Base-by-base conservation (phyloP, 202 grass and related monocot species). In the Zoysia matrella region DNA sequence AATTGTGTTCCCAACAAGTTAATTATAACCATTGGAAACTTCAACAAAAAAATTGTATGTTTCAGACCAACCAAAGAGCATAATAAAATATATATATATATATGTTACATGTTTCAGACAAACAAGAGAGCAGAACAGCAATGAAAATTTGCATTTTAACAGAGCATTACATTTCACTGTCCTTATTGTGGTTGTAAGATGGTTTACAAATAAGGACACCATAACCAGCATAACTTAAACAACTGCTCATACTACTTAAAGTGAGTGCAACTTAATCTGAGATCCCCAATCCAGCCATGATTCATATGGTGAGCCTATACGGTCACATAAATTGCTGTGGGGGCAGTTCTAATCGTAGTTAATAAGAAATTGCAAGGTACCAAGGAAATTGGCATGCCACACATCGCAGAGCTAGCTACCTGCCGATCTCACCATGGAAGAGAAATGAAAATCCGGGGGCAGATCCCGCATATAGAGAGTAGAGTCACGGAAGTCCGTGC, bases 1-100 rank as follows among this genome's bases (percentile, higher is more conserved):
- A 85, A 89, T 60, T 82, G 82, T 16, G 63, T 54, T 69, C 78
- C 50, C 2, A 52, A 40, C 61, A 73, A 84, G 72, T 83, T 73
- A 63, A 70, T 69, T 56, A 39, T 36, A 52, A 47, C 18, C 45
- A 79, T 52, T 12, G 2, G 50, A 79, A 74, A 68, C 43, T 22
- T 69, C 42, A 50, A 56, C 66, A 80, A 56, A 80, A 65, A 13
- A 56, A 16, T 22, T 22, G 54, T 6, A 73, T 78, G 66, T 78
- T 72, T 61, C 43, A 62, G 15, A 61, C 0, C 11, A 61, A 78
- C 45, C 63, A 53, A 13, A 44, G 55, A 80, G 62, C 12, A 56
- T 11, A 53, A 43, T 8, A 22, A 73, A 22, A 22, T 22, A 80
- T 45, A 80, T 68, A 10, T 64, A 12, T 47, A 74, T 22, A 70